Base-by-base conservation (phyloP, 495 filamentous ascomycete species). In the Friedmanniomyces simplex region DNA sequence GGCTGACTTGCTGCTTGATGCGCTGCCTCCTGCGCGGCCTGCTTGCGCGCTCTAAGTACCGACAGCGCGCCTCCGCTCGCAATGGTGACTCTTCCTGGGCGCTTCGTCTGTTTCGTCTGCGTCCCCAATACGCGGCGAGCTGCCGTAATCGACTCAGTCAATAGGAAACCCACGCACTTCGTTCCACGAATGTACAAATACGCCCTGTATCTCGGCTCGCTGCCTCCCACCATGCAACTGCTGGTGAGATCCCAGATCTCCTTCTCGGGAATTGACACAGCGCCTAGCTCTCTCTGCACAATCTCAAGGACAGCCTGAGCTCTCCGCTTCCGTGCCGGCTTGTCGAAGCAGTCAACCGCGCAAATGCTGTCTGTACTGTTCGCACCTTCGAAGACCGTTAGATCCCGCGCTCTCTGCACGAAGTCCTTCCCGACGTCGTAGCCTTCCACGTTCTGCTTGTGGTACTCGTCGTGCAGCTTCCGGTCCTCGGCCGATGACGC, bases 231-330 rank as follows among this genome's bases (percentile, higher is more conserved):
- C 8, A 16, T n/a, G 10, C 22, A 25, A 13, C 16, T 32, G 18
- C 13, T 11, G 36, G 51, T 21, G 16, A 14, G 71, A 21, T 76
- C 73, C 85, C 85, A 88, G 39, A 88, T 66, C 0, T 72, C 62
- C 16, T 76, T 72, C 28, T 86, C 82, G 18, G 71, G 68, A 26
- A 87, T 83, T 46, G 78, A 71, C 0, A 80, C 80, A 14, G 84
- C 82, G 6, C 76, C 82, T 12, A 88, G 67, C 66, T 88, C 85
- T 52, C 76, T 75, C 57, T 82, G 81, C 26, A 85, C 80, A n/a
- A 86, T 77, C 65, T 83, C 79, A 45, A 88, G 72, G 12, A 85
- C 80, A 59, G 77, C 79, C 62, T 73, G 78, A 7, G 76, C 81
- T 58, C 80, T 80, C 22, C 75, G 79, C 62, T 79, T 81, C 43